Evolutionary conservation across 176 grass and related monocot genomes (phyloP).

Genomic region (Eragrostis curvula): DNA sequence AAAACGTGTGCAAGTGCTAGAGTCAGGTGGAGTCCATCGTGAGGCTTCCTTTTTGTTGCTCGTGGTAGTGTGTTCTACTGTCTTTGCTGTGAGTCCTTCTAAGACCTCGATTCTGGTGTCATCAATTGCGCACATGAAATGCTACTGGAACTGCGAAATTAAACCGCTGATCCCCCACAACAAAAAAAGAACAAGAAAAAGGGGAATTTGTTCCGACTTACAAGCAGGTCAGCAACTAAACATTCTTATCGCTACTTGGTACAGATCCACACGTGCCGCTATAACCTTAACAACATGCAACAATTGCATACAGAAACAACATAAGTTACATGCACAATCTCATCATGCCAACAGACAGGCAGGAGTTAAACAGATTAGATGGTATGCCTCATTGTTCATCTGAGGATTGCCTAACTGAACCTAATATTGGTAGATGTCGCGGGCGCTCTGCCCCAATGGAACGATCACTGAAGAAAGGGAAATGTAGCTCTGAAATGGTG

Average conservation of each 20-base stretch:
- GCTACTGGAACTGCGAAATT: background rate
- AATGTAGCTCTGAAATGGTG: conserved; percentile 16
- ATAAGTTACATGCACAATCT: conserved; percentile 18
- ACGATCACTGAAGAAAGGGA: conserved; percentile 6
- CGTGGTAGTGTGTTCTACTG: background rate
- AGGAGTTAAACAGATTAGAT: conserved; percentile 48
- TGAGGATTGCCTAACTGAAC: conserved; percentile 34
- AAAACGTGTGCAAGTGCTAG: background rate
- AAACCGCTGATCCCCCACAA: too few species aligned
- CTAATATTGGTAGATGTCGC: conserved; percentile 24
- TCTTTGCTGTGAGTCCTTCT: background rate
- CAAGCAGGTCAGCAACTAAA: conserved; percentile 34
- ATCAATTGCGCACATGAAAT: background rate
- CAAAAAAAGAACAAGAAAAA: too few species aligned
- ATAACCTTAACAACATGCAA: conserved; percentile 29
- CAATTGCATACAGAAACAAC: conserved; percentile 18
- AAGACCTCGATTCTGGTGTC: background rate
- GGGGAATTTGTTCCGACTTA: background rate
- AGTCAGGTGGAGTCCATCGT: background rate
- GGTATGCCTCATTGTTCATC: conserved; percentile 40
- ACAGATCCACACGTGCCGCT: background rate
- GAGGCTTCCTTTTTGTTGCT: background rate
- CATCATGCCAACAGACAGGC: conserved; percentile 17
- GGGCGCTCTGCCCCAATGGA: conserved; percentile 9
- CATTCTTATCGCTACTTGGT: background rate